Evolutionary conservation across 2,329 filamentous ascomycete genomes (phyloP).

Genomic region (Paraconiothyrium brasiliense): DNA sequence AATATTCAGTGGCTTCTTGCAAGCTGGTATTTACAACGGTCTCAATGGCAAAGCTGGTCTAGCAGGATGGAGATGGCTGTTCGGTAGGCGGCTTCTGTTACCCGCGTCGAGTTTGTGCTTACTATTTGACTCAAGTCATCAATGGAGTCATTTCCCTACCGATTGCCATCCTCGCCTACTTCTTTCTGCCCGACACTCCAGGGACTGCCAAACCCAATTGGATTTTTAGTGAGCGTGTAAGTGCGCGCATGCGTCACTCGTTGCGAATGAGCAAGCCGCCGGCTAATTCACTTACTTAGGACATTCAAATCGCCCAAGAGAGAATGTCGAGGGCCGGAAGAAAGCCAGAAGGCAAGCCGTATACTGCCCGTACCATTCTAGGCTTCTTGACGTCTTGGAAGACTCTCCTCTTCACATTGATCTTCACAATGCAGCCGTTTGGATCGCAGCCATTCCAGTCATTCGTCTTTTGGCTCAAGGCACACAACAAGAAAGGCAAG

Average conservation of each 20-base stretch:
- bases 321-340: slow-evolving; percentile 23
- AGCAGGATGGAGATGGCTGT: slow-evolving; percentile 41
- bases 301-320: slow-evolving; percentile 21
- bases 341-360: slow-evolving; percentile 24
- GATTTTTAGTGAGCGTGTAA: slow-evolving; percentile 26
- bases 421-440: slow-evolving; percentile 30
- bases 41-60: slow-evolving; percentile 67
- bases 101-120: not conserved
- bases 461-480: slow-evolving; percentile 29
- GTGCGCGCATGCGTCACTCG: slow-evolving; percentile 3
- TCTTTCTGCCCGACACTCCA: slow-evolving; percentile 29
- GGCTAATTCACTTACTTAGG: slow-evolving; percentile 17
- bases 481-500: slow-evolving; percentile 32
- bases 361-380: slow-evolving; percentile 19
- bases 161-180: slow-evolving; percentile 28
- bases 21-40: slow-evolving; percentile 63
- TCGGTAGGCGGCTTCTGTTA: slow-evolving; percentile 16
- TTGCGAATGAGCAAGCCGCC: not conserved
- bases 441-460: slow-evolving; percentile 28
- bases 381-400: slow-evolving; percentile 27
- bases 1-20: slow-evolving; percentile 51
- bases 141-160: slow-evolving; percentile 31
- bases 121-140: slow-evolving; percentile 21
- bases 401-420: slow-evolving; percentile 25
- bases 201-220: slow-evolving; percentile 30